Percentiles rank a stretch among this genome's conserved stretches.
Conservation (phyloP, 2,329 filamentous ascomycete genomes). For the Rhynchosporium graminicola region DNA sequence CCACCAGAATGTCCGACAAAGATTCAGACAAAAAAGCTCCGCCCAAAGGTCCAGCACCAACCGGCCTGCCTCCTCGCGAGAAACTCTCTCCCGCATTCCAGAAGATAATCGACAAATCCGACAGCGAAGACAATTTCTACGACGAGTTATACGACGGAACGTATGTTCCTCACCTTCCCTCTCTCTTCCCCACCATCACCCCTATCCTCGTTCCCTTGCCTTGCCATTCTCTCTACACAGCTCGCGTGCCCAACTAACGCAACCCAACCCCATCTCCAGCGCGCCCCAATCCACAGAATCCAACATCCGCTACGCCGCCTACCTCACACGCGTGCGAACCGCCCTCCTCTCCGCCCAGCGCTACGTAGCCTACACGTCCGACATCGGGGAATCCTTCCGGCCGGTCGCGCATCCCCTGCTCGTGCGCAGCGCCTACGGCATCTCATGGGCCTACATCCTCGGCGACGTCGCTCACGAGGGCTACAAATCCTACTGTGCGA, state of each 20-base stretch:
- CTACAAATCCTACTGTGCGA: conserved; percentile 90
- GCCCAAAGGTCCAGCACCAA: conserved; percentile 31
- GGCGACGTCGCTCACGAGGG: conserved; percentile 92
- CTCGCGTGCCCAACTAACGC: conserved; percentile 15
- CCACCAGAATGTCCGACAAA: conserved; percentile 33
- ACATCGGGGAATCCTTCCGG: conserved; percentile 94
- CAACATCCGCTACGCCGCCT: conserved; percentile 87
- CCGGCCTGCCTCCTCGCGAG: conserved; percentile 32
- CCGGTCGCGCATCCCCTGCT: conserved; percentile 85
- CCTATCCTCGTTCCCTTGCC: too few species aligned
- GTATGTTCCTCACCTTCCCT: conserved; percentile 52
- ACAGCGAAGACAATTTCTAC: conserved; percentile 71
- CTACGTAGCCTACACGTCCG: conserved; percentile 95
- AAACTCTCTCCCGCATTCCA: conserved; percentile 59
- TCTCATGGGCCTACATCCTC: conserved; percentile 90
- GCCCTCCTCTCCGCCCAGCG: conserved; percentile 88
- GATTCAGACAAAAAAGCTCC: conserved; percentile 29
- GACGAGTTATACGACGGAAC: conserved; percentile 77
- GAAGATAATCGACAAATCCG: conserved; percentile 57
- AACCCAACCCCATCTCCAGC: conserved; percentile 44
- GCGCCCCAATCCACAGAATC: conserved; percentile 80
- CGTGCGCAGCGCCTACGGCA: conserved; percentile 79
- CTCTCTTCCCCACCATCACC: conserved; percentile 1
- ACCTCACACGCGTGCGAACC: conserved; percentile 81
- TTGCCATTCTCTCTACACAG: not conserved